Base-by-base conservation (phyloP, 176 grass and related monocot genomes). In the Triticum dicoccoides region DNA sequence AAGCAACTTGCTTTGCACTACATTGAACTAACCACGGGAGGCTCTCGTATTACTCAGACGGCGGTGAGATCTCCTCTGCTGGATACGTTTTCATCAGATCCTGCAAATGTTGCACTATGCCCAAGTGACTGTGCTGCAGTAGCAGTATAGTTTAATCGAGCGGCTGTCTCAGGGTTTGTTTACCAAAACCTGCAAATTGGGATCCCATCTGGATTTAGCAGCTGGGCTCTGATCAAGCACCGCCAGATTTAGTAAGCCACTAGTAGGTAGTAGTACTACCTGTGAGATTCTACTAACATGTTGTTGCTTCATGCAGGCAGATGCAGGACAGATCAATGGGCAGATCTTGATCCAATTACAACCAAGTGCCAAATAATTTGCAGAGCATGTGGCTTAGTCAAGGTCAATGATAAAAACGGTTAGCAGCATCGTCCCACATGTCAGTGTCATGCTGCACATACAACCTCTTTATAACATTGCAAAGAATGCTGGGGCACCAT, bases 301-400 rank as follows among this genome's bases (percentile, higher is more conserved):
- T 69, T 49, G 72, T 17, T 81, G 72, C 41, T 54, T 83, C 84
- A 44, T 87, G 73, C 80, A 76, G 1, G 17, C 12, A 20, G 17
- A 56, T 59, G 56, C 18, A 59, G 56, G 56, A 0, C 68, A 39
- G 44, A 76, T 76, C 73, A 9, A 83, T 63, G 54, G 21, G 5
- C 72, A 56, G 73, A 83, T 86, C 72, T 90, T 86, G 84, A 87
- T 87, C 65, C 38, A 68, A 49, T 49, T 49, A 13, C 49, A 52
- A 5, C 51, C 51, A 54, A 54, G 15, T 54, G 56, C 44, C 44
- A 90, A 32, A 77, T 79, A 56, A 59, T 35, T 73, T 44, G 77
- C 35, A 21, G 34, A 25, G 33, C 76, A 41, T 64, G 37, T 80
- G 34, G 47, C 39, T 12, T 54, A 29, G 44, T 39, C 59, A 51